phyloP scores from a whole-genome alignment of 2,329 filamentous ascomycete species.

The Dendryphion nanum region DNA sequence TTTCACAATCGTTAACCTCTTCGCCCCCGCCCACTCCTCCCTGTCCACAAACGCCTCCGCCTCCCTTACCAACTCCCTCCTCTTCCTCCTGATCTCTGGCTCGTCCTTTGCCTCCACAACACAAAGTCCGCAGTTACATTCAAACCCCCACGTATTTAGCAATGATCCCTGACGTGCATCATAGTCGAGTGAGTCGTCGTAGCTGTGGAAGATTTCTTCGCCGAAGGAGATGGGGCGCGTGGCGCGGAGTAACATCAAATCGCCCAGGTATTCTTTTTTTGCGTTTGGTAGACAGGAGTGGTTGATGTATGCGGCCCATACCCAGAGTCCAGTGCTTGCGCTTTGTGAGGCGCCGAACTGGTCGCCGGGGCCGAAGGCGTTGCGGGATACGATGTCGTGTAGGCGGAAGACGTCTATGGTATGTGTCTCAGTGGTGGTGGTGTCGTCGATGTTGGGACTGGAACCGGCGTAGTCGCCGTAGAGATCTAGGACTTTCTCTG shows the following conservation, averaged over 20 bases:
- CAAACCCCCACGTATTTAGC: slow-evolving; percentile 41
- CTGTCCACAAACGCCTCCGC: slow-evolving; percentile 22
- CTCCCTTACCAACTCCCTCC: slow-evolving; percentile 21
- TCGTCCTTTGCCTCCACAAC: slow-evolving; percentile 29
- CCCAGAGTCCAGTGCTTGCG: slow-evolving; percentile 41
- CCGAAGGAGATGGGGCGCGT: slow-evolving; percentile 26
- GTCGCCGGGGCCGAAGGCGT: slow-evolving; percentile 43
- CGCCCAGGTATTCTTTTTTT: slow-evolving; percentile 42
- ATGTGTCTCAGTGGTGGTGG: slow-evolving; percentile 35
- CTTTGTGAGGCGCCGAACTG: slow-evolving; percentile 22
- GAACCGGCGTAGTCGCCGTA: slow-evolving; percentile 35
- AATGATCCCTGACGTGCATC: slow-evolving; percentile 30
- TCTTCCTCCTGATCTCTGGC: slow-evolving; percentile 17
- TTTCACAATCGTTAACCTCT: slow-evolving; percentile 21
- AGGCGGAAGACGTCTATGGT: slow-evolving; percentile 53
- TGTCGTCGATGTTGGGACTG: slow-evolving; percentile 35
- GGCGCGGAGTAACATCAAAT: slow-evolving; percentile 41
- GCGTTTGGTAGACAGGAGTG: slow-evolving; percentile 46
- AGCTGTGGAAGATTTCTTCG: slow-evolving; percentile 24
- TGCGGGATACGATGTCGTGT: slow-evolving; percentile 45
- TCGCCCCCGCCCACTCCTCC: slow-evolving; percentile 27
- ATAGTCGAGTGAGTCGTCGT: slow-evolving; percentile 33
- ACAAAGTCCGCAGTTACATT: slow-evolving; percentile 43
- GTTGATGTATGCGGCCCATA: slow-evolving; percentile 44
- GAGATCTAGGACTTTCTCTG: slow-evolving; percentile 34